Evolutionary conservation across 306 rosid species (phyloP), one percentile per base, ranked within the genome.

Genomic region (Gillenia trifoliata): DNA sequence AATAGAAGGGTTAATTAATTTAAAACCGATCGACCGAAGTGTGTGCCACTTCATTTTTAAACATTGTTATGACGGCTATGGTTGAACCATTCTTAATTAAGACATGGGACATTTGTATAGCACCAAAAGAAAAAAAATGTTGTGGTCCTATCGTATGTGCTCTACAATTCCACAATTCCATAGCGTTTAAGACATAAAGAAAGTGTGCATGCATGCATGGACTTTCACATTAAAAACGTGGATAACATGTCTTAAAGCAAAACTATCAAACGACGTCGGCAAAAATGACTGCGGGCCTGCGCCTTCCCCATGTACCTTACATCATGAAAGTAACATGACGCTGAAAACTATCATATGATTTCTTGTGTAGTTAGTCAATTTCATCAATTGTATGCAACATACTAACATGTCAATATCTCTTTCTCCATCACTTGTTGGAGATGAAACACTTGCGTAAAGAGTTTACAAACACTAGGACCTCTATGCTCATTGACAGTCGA

Each of bases 201-300:
- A 15, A 47, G 15, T 47, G 52, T 16, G 52, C 52, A 1, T 5
- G 2, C 52, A 15, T 15, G 20, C 60, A 10, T 38, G 8, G n/a
- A 61, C 7, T 28, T 13, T 3, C 28, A 40, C 29, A 71, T 78
- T 71, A 40, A 71, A 72, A 71, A 78, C 82, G 82, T 78, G 82
- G 52, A 64, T 0, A 15, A 29, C 67, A 40, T 78, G 77, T 40
- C 3, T 13, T 3, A 25, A 30, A 22, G 22, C 8, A 30, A 40
- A 33, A 34, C 55, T 38, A 57, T 30, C 36, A 13, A 26, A 29
- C 20, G 7, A 12, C 8, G 70, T 61, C 80, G 52, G 64, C 75
- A 19, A 77, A 26, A 54, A 63, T 63, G 71, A 49, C 72, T 19
- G 72, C 72, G 54, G 54, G 10, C 43, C 52, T 8, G 29, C 64